Evolutionary conservation across 345 rosid species (phyloP).

Genomic region (Aquilaria sinensis): DNA sequence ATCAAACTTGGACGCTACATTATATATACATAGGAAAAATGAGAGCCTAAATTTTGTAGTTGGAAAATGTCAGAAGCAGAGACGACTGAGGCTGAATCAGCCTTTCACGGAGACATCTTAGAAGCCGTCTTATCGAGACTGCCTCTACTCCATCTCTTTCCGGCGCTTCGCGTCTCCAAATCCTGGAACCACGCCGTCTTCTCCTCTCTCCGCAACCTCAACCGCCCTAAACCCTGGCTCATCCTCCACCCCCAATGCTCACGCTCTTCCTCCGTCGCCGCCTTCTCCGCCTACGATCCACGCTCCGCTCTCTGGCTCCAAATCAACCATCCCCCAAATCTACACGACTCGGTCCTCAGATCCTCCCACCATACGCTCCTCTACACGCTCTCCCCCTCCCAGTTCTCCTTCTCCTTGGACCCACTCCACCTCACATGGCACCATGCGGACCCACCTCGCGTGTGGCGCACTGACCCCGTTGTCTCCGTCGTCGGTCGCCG

Average conservation of each 20-base stretch:
- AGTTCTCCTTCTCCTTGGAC: constrained; percentile 63
- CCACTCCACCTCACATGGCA: constrained; percentile 62
- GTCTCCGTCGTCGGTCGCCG: constrained; percentile 45
- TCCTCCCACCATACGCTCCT: constrained; percentile 60
- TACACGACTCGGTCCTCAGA: constrained; percentile 28
- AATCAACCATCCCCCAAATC: constrained; percentile 22
- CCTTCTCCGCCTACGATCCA: constrained; percentile 65
- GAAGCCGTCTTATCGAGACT: constrained; percentile 40
- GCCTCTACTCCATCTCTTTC: constrained; percentile 54
- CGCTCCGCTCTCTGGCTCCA: constrained; percentile 56
- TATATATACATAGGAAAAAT: too few species aligned
- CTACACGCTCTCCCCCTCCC: constrained; percentile 47
- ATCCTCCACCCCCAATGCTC: constrained; percentile 42
- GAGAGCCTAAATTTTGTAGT: too few species aligned
- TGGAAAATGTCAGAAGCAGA: neutral
- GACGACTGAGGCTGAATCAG: neutral
- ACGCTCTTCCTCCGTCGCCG: constrained; percentile 24
- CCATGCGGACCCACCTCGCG: constrained; percentile 41
- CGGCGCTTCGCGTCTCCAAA: constrained; percentile 53
- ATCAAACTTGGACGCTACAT: too few species aligned
- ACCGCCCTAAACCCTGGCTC: constrained; percentile 58
- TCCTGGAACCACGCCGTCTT: constrained; percentile 64
- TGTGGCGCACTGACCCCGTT: constrained; percentile 67
- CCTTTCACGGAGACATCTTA: constrained; percentile 46
- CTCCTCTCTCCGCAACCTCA: constrained; percentile 51